Evolutionary conservation across 179 eudicot genomes (phyloP), one percentile per base, ranked within the genome.

Genomic region (Silene noctiflora): DNA sequence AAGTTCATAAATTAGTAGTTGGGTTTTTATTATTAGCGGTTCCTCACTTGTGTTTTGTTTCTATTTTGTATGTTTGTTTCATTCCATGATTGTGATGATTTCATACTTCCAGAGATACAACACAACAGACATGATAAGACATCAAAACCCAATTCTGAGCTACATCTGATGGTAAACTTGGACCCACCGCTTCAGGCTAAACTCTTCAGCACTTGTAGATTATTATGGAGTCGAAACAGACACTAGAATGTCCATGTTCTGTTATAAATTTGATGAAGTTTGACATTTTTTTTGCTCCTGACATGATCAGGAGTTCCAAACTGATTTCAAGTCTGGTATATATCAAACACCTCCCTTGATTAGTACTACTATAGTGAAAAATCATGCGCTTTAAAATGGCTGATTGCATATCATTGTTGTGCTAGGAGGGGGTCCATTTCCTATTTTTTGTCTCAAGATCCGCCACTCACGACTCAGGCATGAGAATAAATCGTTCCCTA

Each of bases 261-360:
- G 39, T 70, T 70, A 71, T 74, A 65, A 58, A 44, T 17, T 13
- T 16, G 42, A 42, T 21, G 31, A 70, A 39, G 3, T 4, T 46
- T 21, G 27, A 42, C 27, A 53, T 39, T 19, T 51, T 51, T 51
- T 65, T n/a, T 46, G 51, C 69, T 65, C 17, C 10, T 17, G 21
- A 48, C 19, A 51, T 22, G 61, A 70, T 48, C 71, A 61, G 60
- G 65, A 66, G 80, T 35, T 39, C 73, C n/a, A 70, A 67, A 17
- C 31, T 67, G 68, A 14, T 46, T 21, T 6, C 22, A 11, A 48
- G 35, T 7, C 20, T 20, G 39, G 51, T 51, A n/a, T 35, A 25
- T 48, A 61, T 33, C 64, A 42, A 62, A 73, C 24, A 27, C 16
- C 16, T 31, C 27, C 33, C 56, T 42, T 21, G 13, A 20, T 42